A percentile compares a stretch with the other conserved stretches of the same genome.
These are phyloP conservation scores for Lactarius vividus DNA, from an alignment of 768 basidiomycete species.

Conservation along the genomic window DNA sequence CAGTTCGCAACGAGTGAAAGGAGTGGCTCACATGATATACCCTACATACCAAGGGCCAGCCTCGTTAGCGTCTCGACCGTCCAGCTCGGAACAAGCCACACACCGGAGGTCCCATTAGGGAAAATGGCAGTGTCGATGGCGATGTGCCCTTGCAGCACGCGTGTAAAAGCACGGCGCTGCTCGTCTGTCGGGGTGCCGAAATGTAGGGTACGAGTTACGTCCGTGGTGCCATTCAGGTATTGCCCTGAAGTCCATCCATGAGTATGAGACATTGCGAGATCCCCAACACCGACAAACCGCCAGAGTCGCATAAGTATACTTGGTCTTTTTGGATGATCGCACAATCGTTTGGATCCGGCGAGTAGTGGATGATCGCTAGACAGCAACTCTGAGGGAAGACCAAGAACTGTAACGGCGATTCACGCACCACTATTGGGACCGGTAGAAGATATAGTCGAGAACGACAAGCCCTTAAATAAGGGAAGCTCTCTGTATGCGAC, in stretches of 20 bases:
- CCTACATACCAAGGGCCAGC: constrained; percentile 37
- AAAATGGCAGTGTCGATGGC: constrained; percentile 84
- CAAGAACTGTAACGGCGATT: neutral
- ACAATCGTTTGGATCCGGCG: constrained; percentile 70
- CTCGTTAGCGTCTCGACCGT: neutral
- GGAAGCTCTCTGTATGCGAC: constrained; percentile 57
- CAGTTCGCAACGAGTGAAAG: neutral
- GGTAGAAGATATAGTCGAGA: constrained; percentile 87
- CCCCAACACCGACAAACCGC: constrained; percentile 46
- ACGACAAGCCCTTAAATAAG: constrained; percentile 84
- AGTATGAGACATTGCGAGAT: neutral
- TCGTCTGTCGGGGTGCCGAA: constrained; percentile 83
- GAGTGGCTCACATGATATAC: constrained; percentile 48
- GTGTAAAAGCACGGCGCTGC: constrained; percentile 85
- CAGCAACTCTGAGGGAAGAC: neutral
- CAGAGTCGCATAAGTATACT: constrained; percentile 84
- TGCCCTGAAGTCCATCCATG: constrained; percentile 50
- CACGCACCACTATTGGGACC: constrained; percentile 85
- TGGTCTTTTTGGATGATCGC: constrained; percentile 74
- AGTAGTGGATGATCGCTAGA: constrained; percentile 90
- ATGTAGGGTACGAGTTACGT: constrained; percentile 90
- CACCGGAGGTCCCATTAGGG: constrained; percentile 76
- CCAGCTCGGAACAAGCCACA: constrained; percentile 23
- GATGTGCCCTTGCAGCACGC: constrained; percentile 90
- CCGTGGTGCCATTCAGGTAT: constrained; percentile 92